phyloP scores from a whole-genome alignment of 2,329 filamentous ascomycete species.

The Metarhizium humberi region DNA sequence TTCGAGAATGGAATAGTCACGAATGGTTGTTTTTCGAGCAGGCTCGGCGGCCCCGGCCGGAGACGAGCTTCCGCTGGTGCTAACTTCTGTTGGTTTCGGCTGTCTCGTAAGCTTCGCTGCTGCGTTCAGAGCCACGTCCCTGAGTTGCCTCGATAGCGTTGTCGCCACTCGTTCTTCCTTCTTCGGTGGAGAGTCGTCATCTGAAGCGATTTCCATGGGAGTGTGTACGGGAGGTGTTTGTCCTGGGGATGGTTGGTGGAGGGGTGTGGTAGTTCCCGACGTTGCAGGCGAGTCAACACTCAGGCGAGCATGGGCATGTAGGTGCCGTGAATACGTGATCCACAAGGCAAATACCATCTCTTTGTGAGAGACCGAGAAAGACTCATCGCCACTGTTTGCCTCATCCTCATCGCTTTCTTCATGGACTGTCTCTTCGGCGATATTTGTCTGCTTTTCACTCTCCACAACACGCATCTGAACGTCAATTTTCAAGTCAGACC shows the following conservation, averaged over 20 bases:
- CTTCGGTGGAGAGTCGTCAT: conserved; percentile 33
- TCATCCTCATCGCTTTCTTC: conserved; percentile 49
- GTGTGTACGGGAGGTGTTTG: conserved; percentile 51
- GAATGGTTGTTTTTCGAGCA: conserved; percentile 67
- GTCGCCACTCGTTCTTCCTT: conserved; percentile 31
- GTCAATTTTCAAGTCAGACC: conserved; percentile 85
- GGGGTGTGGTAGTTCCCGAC: conserved; percentile 59
- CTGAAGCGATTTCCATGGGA: conserved; percentile 46
- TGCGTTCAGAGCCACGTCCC: conserved; percentile 45
- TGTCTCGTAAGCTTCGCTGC: conserved; percentile 43
- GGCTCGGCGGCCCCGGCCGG: conserved; percentile 27
- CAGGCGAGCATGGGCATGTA: conserved; percentile 59
- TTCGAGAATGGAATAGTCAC: conserved; percentile 85
- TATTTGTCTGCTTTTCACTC: conserved; percentile 61
- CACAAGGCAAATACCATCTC: conserved; percentile 92
- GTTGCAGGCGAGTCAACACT: conserved; percentile 53
- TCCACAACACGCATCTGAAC: conserved; percentile 95
- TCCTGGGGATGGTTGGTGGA: conserved; percentile 70
- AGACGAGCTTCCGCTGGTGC: conserved; percentile 22
- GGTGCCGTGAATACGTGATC: conserved; percentile 91
- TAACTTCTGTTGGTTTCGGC: conserved; percentile 18
- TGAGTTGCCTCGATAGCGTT: conserved; percentile 46
- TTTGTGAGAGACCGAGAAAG: conserved; percentile 43
- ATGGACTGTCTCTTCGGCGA: conserved; percentile 54
- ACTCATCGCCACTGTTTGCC: conserved; percentile 25